These are phyloP conservation scores for Hansenula sp. DNA, from an alignment of 1,139 yeast genomes.

Conservation along the genomic window DNA sequence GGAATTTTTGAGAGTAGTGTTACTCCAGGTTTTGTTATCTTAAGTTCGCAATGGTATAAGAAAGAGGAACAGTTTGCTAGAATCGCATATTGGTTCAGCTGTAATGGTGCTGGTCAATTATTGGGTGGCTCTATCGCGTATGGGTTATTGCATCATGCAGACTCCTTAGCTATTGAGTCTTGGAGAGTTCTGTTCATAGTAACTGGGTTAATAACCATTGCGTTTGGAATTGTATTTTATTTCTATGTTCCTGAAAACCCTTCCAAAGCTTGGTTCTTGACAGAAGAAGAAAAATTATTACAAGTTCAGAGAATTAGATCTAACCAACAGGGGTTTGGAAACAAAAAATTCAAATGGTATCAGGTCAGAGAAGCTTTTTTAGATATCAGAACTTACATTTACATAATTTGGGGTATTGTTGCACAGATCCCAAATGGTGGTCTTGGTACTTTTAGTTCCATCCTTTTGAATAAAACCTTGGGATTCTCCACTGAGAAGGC, in stretches of 20 bases:
- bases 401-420: conserved; percentile 34
- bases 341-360: conserved; percentile 43
- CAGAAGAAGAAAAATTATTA: conserved; percentile 45
- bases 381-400: conserved; percentile 45
- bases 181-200: conserved; percentile 47
- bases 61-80: conserved; percentile 48
- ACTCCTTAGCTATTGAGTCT: conserved; percentile 31
- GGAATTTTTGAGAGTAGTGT: conserved; percentile 46
- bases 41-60: conserved; percentile 53
- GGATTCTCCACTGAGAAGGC: conserved; percentile 33
- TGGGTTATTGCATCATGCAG: conserved; percentile 32
- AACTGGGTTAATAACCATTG: conserved; percentile 42
- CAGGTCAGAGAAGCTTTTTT: conserved; percentile 43
- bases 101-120: conserved; percentile 44
- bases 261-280: conserved; percentile 42
- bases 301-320: conserved; percentile 44
- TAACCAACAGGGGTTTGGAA: conserved; percentile 52
- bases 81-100: conserved; percentile 46
- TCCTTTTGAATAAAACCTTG: conserved; percentile 32
- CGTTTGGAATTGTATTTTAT: conserved; percentile 38
- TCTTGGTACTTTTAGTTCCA: conserved; percentile 29
- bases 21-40: conserved; percentile 49
- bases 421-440: conserved; percentile 38
- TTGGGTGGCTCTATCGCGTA: conserved; percentile 34
- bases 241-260: conserved; percentile 48